Evolutionary conservation across 495 filamentous ascomycete genomes (phyloP).

Genomic region (Xylaria sp.): DNA sequence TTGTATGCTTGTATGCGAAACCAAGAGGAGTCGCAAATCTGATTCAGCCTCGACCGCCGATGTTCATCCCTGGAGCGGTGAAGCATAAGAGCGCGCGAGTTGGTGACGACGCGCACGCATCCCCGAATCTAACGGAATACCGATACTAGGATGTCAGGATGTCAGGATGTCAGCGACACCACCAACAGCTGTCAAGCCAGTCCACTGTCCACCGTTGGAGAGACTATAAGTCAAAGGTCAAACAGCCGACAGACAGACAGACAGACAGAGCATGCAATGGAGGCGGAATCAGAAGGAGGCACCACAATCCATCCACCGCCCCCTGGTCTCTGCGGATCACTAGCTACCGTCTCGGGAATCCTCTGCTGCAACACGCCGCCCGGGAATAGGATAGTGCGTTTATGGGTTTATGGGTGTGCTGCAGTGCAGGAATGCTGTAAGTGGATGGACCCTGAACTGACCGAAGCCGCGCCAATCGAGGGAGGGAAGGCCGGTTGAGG

Average conservation of each 20-base stretch:
- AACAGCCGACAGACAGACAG: slow-evolving; percentile 6
- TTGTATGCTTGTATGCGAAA: slow-evolving; percentile 21
- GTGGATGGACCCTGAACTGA: slow-evolving; percentile 23
- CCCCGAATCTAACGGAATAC: slow-evolving; percentile 1
- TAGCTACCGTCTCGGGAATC: slow-evolving; percentile 29
- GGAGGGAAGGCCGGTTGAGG: slow-evolving; percentile 11
- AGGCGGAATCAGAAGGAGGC: slow-evolving; percentile 3
- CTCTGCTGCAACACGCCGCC: slow-evolving; percentile 24
- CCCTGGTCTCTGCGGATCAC: slow-evolving; percentile 8
- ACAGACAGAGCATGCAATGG: slow-evolving; percentile 1
- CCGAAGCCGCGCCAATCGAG: slow-evolving; percentile 11
- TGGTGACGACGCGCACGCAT: slow-evolving; percentile 21
- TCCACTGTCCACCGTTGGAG: slow-evolving; percentile 7
- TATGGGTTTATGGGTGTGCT: background rate
- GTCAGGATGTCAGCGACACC: slow-evolving; percentile 13
- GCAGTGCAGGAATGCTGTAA: background rate
- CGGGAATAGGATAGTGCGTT: background rate
- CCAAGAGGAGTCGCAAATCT: slow-evolving; percentile 19
- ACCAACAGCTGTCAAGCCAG: slow-evolving; percentile 10
- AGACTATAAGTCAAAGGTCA: background rate
- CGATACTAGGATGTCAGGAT: too few species aligned
- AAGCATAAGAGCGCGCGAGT: background rate
- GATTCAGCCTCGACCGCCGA: slow-evolving; percentile 15
- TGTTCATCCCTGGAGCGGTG: slow-evolving; percentile 18
- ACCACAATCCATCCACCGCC: background rate